Evolutionary conservation across 2,329 filamentous ascomycete genomes (phyloP), one percentile per base, ranked within the genome.

Genomic region (Diaporthe vexans): DNA sequence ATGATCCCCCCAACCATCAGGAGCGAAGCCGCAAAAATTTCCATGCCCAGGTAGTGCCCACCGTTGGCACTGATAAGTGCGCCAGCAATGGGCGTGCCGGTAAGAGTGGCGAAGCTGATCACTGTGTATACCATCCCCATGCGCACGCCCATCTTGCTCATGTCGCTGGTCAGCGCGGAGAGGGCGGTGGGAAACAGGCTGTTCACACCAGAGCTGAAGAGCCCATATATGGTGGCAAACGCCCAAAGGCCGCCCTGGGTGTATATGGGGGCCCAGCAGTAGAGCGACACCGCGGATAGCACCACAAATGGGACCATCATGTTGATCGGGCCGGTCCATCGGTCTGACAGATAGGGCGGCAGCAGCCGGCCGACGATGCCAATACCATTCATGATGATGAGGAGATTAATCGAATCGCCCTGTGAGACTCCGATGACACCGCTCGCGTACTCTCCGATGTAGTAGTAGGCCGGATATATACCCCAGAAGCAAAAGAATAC

Each of bases 361-460:
- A 91, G 75, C 15, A 93, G 73, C 0, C 92, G 88, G 10, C 91
- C 91, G 2, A 89, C 74, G 10, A 90, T 72, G 1, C 91, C 90
- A 11, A 91, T 85, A 26, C 88, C 91, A 81, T 94, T 94, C 80
- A 93, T 84, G 6, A 93, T 84, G 37, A 94, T 85, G n/a, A 94
- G 83, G 6, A 94, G 81, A 77, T 92, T 88, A 58, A 93, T 86
- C 4, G 90, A 87, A 40, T 85, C 83, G 4, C 82, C 82, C 78
- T 88, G 88, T 3, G 81, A 80, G 4, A 91, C 73, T 0, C 80
- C 78, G 29, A 88, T 80, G 11, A 83, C 56, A 40, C 54, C 57
- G 26, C 37, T 70, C 3, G 65, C 72, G 48, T 74, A 74, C 46
- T 35, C 84, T 83, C 59, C 84, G 35, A 92, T 79, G 80, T 91